phyloP scores from a whole-genome alignment of 2,329 filamentous ascomycete species.

The Blastomyces percursus region DNA sequence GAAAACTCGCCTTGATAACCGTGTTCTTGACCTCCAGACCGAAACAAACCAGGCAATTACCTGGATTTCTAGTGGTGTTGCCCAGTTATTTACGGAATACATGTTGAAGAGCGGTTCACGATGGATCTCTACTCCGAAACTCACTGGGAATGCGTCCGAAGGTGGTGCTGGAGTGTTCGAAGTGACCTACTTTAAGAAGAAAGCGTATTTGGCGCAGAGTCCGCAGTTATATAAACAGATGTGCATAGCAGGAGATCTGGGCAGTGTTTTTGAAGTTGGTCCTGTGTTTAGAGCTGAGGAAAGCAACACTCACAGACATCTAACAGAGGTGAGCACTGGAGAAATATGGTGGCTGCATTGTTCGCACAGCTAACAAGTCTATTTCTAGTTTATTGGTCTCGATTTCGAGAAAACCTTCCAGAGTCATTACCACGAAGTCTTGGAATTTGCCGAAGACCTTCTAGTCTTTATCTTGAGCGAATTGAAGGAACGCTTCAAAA shows the following conservation, averaged over 20 bases:
- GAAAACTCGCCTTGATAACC: conserved; percentile 79
- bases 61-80: conserved; percentile 54
- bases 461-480: conserved; percentile 40
- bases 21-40: conserved; percentile 81
- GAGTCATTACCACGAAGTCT: conserved; percentile 41
- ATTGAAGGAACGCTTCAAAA: conserved; percentile 35
- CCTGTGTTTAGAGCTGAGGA: conserved; percentile 59
- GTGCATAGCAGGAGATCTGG: conserved; percentile 54
- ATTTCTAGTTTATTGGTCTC: conserved; percentile 38
- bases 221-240: conserved; percentile 60
- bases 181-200: conserved; percentile 77
- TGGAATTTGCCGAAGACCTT: conserved; percentile 39
- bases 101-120: conserved; percentile 64
- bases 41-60: conserved; percentile 87
- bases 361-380: not conserved
- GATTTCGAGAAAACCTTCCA: conserved; percentile 44
- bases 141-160: conserved; percentile 83
- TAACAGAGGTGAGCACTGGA: conserved; percentile 44
- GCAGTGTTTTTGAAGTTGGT: conserved; percentile 53
- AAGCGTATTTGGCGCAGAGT: conserved; percentile 57
- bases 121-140: conserved; percentile 77
- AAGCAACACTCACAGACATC: conserved; percentile 55
- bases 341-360: conserved; percentile 14
- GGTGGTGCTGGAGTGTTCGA: conserved; percentile 87
- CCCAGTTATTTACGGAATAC: conserved; percentile 65